These are phyloP conservation scores for Periconia macrospinosa DNA, from an alignment of 2,329 filamentous ascomycete species.

Conservation along the genomic window DNA sequence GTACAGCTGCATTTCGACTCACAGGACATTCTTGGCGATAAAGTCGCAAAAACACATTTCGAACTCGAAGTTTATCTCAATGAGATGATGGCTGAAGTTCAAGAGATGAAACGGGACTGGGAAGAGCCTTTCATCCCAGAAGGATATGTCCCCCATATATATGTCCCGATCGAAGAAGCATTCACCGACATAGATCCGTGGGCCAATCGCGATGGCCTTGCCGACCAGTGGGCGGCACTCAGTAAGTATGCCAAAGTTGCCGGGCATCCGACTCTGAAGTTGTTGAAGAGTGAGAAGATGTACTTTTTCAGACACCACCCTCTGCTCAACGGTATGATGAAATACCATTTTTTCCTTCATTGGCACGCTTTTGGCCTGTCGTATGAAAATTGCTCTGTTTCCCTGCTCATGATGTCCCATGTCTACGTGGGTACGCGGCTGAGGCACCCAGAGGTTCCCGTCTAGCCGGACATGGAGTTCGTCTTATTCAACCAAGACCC, in stretches of 20 bases:
- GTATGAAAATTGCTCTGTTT: background rate
- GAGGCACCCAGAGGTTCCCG: background rate
- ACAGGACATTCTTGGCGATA: conserved; percentile 3
- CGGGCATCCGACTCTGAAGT: background rate
- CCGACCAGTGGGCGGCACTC: background rate
- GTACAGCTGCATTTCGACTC: conserved; percentile 3
- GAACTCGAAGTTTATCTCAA: background rate
- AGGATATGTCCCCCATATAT: background rate
- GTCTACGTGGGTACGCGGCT: conserved; percentile 1
- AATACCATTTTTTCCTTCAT: background rate
- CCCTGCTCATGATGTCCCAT: background rate
- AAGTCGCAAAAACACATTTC: background rate
- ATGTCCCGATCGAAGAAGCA: background rate
- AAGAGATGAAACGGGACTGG: background rate
- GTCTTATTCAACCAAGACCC: conserved; percentile 7
- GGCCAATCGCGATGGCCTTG: background rate
- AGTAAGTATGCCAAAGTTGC: background rate
- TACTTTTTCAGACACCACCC: conserved; percentile 3
- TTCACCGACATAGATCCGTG: background rate
- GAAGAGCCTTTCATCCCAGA: background rate
- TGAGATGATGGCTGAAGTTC: background rate
- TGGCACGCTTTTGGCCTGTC: background rate
- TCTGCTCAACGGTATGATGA: conserved; percentile 4
- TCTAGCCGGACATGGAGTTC: conserved; percentile 12
- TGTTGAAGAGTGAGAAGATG: background rate